A percentile compares a stretch with the other conserved stretches of the same genome.
These are phyloP conservation scores for Pestalotiopsis sp. DNA, from an alignment of 2,329 filamentous ascomycete species.

Conservation along the genomic window DNA sequence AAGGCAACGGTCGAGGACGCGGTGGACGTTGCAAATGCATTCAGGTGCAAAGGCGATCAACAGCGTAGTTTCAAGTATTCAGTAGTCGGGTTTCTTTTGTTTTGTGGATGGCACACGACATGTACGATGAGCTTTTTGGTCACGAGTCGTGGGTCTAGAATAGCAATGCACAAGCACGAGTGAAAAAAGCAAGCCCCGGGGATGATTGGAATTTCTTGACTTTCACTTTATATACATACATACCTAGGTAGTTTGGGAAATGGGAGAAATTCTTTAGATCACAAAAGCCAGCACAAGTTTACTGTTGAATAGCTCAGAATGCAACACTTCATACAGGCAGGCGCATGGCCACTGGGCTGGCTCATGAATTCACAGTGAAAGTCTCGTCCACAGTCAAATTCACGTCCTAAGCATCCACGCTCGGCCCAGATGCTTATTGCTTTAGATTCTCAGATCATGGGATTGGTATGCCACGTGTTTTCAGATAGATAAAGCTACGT, in stretches of 20 bases:
- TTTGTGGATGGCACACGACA: neutral
- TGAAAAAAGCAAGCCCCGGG: neutral
- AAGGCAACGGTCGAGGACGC: neutral
- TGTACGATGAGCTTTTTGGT: neutral
- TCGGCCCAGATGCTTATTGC: too few species aligned
- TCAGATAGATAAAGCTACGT: too few species aligned
- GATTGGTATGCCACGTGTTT: too few species aligned
- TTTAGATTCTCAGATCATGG: too few species aligned
- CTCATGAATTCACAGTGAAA: too few species aligned
- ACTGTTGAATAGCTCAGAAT: neutral
- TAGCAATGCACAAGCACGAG: neutral
- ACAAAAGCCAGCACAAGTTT: neutral
- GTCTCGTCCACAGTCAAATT: too few species aligned
- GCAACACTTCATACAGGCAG: neutral
- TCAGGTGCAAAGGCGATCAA: neutral
- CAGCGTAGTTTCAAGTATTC: neutral
- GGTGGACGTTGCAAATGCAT: neutral
- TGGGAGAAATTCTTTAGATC: neutral
- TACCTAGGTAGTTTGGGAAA: neutral
- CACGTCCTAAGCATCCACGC: too few species aligned
- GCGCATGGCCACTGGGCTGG: neutral
- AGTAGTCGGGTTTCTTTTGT: neutral
- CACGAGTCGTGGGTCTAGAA: neutral
- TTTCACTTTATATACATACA: too few species aligned
- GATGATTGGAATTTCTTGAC: neutral